These are phyloP conservation scores for Tricholoma hemisulphureum DNA, from an alignment of 768 basidiomycete genomes.

Conservation along the genomic window DNA sequence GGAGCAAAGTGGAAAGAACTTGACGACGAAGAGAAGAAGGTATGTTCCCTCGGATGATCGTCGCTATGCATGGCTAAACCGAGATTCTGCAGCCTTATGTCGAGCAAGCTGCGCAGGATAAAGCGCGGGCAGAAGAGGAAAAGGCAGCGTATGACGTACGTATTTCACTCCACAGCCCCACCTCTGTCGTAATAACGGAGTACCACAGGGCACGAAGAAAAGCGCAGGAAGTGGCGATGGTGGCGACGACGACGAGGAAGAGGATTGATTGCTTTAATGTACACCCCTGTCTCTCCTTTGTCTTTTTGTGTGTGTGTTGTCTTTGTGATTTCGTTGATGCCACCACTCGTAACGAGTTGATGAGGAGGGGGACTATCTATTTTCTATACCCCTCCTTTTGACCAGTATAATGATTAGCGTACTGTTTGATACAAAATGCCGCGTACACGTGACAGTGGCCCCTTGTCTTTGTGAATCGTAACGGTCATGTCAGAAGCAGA, in stretches of 20 bases:
- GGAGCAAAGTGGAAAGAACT: conserved; percentile 98
- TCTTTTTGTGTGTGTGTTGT: not conserved
- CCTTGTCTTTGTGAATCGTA: too few relatives aligned
- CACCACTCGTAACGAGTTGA: not conserved
- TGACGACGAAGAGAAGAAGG: conserved; percentile 89
- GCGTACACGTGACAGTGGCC: not conserved
- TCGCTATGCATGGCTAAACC: conserved; percentile 1
- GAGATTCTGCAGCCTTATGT: conserved; percentile 68
- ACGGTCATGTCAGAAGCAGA: not conserved
- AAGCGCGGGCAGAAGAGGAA: conserved; percentile 81
- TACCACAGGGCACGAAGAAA: conserved; percentile 23
- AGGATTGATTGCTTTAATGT: not conserved
- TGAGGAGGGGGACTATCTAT: not conserved
- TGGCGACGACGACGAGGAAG: conserved; percentile 32
- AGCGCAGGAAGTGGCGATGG: conserved; percentile 29
- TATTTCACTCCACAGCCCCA: conserved; percentile 5
- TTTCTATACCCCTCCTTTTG: not conserved
- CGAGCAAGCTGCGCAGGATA: conserved; percentile 84
- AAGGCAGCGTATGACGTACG: conserved; percentile 54
- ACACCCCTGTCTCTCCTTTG: not conserved
- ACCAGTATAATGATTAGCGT: not conserved
- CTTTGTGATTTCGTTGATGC: too few relatives aligned
- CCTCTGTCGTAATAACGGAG: not conserved
- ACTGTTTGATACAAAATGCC: too few relatives aligned
- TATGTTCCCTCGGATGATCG: conserved; percentile 27